Evolutionary conservation across 2,329 filamentous ascomycete genomes (phyloP).

Genomic region (Xylariales sp.): DNA sequence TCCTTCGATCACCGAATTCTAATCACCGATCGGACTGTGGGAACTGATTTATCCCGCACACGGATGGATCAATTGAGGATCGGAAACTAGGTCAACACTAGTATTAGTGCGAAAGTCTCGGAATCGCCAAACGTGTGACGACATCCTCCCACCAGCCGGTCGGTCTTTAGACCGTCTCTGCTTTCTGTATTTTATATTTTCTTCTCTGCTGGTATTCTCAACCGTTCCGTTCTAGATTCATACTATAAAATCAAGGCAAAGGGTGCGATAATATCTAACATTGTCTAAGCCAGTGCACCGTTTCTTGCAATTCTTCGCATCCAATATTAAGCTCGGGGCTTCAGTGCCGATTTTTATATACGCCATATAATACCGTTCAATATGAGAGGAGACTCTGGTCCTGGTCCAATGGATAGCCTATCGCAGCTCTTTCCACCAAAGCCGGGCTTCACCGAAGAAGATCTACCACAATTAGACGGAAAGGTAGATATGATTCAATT

Average conservation of each 20-base stretch:
- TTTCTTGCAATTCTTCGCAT: not conserved
- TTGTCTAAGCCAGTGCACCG: not conserved
- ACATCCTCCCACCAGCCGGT: not conserved
- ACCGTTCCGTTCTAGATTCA: not conserved
- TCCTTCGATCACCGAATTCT: not conserved
- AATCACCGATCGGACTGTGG: no score
- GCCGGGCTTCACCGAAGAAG: conserved; percentile 20
- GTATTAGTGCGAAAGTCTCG: not conserved
- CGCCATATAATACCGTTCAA: not conserved
- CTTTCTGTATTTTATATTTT: not conserved
- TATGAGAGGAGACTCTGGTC: conserved; percentile 17
- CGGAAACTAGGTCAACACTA: not conserved
- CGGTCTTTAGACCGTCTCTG: conserved; percentile 1
- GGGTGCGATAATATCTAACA: not conserved
- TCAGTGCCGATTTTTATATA: not conserved
- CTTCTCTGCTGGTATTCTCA: no score
- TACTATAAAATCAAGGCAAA: not conserved
- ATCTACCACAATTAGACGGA: conserved; percentile 22
- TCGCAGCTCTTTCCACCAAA: conserved; percentile 30
- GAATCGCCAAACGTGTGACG: not conserved
- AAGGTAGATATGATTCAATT: conserved; percentile 16
- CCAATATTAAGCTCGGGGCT: not conserved
- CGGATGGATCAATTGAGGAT: not conserved
- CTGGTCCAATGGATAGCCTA: conserved; percentile 11
- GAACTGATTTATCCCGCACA: not conserved